phyloP scores from a whole-genome alignment of 768 basidiomycete genomes.

The Solioccasus polychromus region DNA sequence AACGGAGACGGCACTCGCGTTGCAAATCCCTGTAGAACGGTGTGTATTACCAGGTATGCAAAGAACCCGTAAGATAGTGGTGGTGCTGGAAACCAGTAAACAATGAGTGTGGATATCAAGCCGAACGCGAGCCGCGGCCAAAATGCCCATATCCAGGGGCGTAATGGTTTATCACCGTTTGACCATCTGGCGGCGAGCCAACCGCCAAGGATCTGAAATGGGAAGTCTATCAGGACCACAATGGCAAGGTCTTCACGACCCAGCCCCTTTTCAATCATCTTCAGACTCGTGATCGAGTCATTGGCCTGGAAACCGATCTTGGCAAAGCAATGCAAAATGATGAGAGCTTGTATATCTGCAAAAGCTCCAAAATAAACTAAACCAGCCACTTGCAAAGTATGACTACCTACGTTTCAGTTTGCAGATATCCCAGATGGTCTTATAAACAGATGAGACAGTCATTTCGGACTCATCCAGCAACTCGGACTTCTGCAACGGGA shows the following conservation, averaged over 20 bases:
- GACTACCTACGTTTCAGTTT: constrained; percentile 73
- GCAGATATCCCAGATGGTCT: constrained; percentile 92
- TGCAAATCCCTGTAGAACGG: constrained; percentile 79
- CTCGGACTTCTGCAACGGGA: constrained; percentile 63
- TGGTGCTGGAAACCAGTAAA: constrained; percentile 80
- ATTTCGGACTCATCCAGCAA: constrained; percentile 74
- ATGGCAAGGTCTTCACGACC: constrained; percentile 95
- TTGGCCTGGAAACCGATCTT: constrained; percentile 95
- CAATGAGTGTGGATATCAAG: constrained; percentile 67
- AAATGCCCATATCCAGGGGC: constrained; percentile 89
- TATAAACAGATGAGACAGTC: constrained; percentile 88
- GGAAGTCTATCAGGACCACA: constrained; percentile 94
- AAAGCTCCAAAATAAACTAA: neutral
- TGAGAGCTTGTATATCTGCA: constrained; percentile 85
- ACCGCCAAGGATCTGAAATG: constrained; percentile 93
- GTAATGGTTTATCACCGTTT: constrained; percentile 69
- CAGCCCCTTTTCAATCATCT: constrained; percentile 96
- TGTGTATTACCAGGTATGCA: constrained; percentile 72
- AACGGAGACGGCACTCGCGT: constrained; percentile 53
- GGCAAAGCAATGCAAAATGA: constrained; percentile 82
- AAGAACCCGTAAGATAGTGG: constrained; percentile 79
- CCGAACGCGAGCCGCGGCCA: constrained; percentile 82
- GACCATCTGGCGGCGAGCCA: constrained; percentile 95
- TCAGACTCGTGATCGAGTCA: constrained; percentile 86
- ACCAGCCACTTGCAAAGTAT: neutral